Evolutionary conservation across 306 rosid species (phyloP).

Genomic region (Prunus salicina): DNA sequence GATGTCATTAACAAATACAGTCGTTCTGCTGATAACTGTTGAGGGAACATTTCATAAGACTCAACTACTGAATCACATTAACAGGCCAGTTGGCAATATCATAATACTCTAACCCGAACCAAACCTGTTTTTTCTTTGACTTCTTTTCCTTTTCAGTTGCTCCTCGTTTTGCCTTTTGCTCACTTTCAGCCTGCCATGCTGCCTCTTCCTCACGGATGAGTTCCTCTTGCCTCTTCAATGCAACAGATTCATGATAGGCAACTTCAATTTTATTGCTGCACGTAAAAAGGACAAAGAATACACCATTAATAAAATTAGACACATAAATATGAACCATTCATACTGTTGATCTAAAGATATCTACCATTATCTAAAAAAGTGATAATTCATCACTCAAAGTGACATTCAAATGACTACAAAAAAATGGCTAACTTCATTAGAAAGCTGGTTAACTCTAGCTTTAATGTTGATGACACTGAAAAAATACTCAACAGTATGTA

Average conservation of each 20-base stretch:
- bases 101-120: not conserved
- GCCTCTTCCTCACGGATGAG: conserved; percentile 99
- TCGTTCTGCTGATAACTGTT: not conserved
- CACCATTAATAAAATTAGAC: not conserved
- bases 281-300: conserved; percentile 25
- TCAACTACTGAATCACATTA: not conserved
- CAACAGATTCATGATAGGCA: conserved; percentile 98
- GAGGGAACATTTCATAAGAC: not conserved
- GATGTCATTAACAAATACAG: not conserved
- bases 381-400: not conserved
- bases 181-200: conserved; percentile 89
- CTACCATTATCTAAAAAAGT: not conserved
- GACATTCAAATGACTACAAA: not conserved
- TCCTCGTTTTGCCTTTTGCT: conserved; percentile 78
- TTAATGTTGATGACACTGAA: not conserved
- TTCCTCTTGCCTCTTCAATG: conserved; percentile 97
- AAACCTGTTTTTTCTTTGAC: conserved; percentile 91
- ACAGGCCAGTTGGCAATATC: not conserved
- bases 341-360: too few species aligned
- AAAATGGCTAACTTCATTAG: not conserved
- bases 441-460: not conserved
- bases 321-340: not conserved
- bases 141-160: conserved; percentile 83
- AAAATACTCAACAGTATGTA: not conserved
- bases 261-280: conserved; percentile 96